Evolutionary conservation across 805 yeast species (phyloP).

Genomic region (Cyberlindnera misumaiensis): DNA sequence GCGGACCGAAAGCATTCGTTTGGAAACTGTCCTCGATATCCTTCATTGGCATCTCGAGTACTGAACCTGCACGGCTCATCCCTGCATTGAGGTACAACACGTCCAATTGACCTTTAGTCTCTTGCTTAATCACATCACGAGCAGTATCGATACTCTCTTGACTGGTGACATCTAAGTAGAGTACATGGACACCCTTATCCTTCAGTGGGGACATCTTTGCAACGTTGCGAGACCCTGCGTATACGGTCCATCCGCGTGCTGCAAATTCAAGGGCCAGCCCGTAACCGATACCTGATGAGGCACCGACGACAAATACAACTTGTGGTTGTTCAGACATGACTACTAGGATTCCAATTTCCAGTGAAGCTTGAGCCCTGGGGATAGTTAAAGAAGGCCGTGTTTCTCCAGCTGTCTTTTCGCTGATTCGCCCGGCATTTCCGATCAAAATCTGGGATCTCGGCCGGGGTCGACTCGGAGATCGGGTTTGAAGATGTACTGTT

Average conservation of each 20-base stretch:
- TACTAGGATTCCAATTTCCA: no score
- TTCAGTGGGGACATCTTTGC: slow-evolving; percentile 25
- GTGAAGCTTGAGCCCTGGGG: no score
- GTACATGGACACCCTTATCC: slow-evolving; percentile 26
- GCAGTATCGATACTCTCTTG: slow-evolving; percentile 24
- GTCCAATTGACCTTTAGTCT: slow-evolving; percentile 30
- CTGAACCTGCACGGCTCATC: slow-evolving; percentile 18
- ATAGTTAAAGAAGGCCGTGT: no score
- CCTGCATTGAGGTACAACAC: slow-evolving; percentile 39
- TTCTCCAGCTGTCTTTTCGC: no score
- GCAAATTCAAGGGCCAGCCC: slow-evolving; percentile 39
- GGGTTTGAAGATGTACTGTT: no score
- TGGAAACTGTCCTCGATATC: slow-evolving; percentile 19
- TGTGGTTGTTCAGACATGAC: no score
- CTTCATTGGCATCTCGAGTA: slow-evolving; percentile 27
- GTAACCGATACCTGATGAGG: slow-evolving; percentile 54
- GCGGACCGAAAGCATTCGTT: slow-evolving; percentile 35
- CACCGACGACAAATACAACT: slow-evolving; percentile 50
- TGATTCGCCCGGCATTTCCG: no score
- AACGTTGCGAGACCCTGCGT: slow-evolving; percentile 28
- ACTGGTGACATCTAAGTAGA: slow-evolving; percentile 31
- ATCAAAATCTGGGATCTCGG: no score
- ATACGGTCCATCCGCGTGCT: slow-evolving; percentile 32
- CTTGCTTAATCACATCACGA: slow-evolving; percentile 18
- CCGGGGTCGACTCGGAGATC: no score